A percentile compares a stretch with the other conserved stretches of the same genome.
phyloP scores from a whole-genome alignment of 306 rosid species.

The Vachellia collinsii region DNA sequence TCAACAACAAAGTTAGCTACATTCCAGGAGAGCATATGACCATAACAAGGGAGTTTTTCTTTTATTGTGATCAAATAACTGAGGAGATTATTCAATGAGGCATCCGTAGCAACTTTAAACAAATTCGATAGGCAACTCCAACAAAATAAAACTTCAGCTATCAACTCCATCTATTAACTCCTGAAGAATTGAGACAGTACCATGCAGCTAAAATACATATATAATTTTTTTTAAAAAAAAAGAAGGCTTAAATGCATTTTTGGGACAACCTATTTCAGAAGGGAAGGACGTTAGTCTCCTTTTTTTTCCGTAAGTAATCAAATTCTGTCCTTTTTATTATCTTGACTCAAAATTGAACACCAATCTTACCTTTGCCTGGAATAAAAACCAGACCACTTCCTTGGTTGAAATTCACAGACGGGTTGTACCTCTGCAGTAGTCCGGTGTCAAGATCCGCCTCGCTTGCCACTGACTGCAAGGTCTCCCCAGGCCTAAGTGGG shows the following conservation, averaged over 20 bases:
- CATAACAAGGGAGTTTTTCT: neutral
- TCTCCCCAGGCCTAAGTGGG: constrained; percentile 62
- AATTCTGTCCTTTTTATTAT: neutral
- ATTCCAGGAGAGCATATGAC: neutral
- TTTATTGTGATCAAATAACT: neutral
- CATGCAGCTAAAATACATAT: neutral
- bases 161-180: neutral
- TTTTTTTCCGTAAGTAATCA: neutral
- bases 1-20: neutral
- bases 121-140: neutral
- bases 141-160: constrained; percentile 21
- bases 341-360: neutral
- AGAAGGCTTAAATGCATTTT: neutral
- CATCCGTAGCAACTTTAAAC: constrained; percentile 21
- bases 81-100: neutral
- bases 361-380: constrained; percentile 70
- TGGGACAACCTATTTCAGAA: neutral
- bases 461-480: constrained; percentile 40
- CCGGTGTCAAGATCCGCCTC: neutral
- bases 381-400: constrained; percentile 67
- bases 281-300: neutral
- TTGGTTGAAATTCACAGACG: constrained; percentile 57
- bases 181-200: neutral
- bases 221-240: no score
- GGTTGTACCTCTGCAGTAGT: constrained; percentile 67